A percentile compares a stretch with the other conserved stretches of the same genome.
Conservation (phyloP, 2,329 filamentous ascomycete genomes). For the Fusarium sp. region DNA sequence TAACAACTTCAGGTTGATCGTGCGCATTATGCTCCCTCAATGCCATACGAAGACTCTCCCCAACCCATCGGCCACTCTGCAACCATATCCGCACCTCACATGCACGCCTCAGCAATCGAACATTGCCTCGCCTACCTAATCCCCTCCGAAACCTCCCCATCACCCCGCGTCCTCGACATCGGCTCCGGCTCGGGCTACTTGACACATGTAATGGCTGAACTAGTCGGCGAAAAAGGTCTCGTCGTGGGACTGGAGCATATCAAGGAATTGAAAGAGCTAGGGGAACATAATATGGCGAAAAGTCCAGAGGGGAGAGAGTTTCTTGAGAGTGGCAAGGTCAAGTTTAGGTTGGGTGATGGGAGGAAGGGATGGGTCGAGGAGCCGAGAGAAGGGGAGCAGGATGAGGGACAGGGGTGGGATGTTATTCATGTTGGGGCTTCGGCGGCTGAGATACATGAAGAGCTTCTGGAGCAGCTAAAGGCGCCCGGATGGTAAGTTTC, state of each 20-base stretch:
- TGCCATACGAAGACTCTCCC: conserved; percentile 74
- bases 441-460: conserved; percentile 77
- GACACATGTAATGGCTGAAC: conserved; percentile 86
- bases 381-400: conserved; percentile 57
- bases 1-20: conserved; percentile 77
- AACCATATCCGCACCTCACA: conserved; percentile 71
- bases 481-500: conserved; percentile 73
- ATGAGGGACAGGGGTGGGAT: conserved; percentile 76
- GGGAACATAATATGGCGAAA: conserved; percentile 74
- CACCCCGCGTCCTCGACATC: conserved; percentile 75
- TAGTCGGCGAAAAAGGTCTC: conserved; percentile 66
- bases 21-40: conserved; percentile 80
- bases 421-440: conserved; percentile 96
- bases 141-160: conserved; percentile 50
- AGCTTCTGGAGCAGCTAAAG: conserved; percentile 81
- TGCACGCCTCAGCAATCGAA: conserved; percentile 69
- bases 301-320: conserved; percentile 68
- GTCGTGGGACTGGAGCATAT: conserved; percentile 85
- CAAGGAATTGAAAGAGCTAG: conserved; percentile 69
- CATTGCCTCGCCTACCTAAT: conserved; percentile 60
- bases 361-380: conserved; percentile 70
- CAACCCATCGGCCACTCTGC: conserved; percentile 67
- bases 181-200: conserved; percentile 86
- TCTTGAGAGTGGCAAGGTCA: conserved; percentile 73
- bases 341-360: conserved; percentile 82